Evolutionary conservation across 768 basidiomycete species (phyloP), one percentile per base, ranked within the genome.

Genomic region (Erythrobasidium yunnanense): DNA sequence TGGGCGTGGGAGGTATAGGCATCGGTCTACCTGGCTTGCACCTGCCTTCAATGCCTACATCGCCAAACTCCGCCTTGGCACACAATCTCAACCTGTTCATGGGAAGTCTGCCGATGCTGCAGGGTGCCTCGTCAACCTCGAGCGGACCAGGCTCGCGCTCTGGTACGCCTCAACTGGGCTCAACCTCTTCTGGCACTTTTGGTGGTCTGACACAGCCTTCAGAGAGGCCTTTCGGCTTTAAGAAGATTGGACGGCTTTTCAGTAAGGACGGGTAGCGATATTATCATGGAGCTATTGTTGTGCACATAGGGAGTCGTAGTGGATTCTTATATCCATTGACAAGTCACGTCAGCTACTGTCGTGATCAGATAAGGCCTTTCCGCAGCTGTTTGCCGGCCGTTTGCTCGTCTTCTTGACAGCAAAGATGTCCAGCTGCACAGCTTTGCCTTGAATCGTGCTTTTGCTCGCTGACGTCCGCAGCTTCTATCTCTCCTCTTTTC

Each of bases 201-300:
- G n/a, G n/a, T n/a, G n/a, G n/a, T n/a, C n/a, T n/a, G n/a, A n/a
- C n/a, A n/a, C n/a, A n/a, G n/a, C n/a, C n/a, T n/a, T n/a, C n/a
- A 42, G 38, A 42, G 38, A 11, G 38, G 38, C 4, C 27, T 18
- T 51, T 63, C 7, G 60, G 60, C 2, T 51, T 63, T 49, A 63
- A 63, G 60, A 63, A 63, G 47, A 63, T 63, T 30, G 60, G 60
- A 11, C 45, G 60, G 20, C 49, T 63, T 4, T 63, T 63, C 60
- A 29, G 20, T 5, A 49, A 63, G 32, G 56, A 58, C 33, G 56
- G 15, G 17, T 42, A 42, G 20, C 11, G 22, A 52, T 52, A 42
- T n/a, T 11, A n/a, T 42, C 11, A 42, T n/a, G n/a, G 38, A 11
- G 38, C n/a, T n/a, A n/a, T n/a, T n/a, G n/a, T n/a, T n/a, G n/a